These are phyloP conservation scores for Gracilaria gracilis DNA, from an alignment of 23 red algal species.

Conservation along the genomic window DNA sequence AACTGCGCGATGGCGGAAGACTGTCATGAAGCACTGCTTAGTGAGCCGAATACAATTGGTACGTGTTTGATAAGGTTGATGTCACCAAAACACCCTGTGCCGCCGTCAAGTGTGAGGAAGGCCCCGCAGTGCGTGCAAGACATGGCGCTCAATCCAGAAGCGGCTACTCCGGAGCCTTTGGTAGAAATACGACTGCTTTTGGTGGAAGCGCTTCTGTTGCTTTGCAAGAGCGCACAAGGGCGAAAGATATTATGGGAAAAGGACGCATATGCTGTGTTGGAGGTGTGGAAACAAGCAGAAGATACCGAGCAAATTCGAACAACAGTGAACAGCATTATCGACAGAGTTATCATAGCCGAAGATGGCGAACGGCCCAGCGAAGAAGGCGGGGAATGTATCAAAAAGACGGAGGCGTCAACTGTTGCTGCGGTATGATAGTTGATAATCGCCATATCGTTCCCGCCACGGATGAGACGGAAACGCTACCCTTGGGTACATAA, in stretches of 20 bases:
- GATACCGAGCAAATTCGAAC: slow-evolving; percentile 16
- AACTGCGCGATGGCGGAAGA: slow-evolving; percentile 72
- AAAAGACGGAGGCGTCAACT: neutral
- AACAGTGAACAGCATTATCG: slow-evolving; percentile 45
- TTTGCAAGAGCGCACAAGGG: slow-evolving; percentile 54
- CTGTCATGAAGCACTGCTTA: slow-evolving; percentile 42
- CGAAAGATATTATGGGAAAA: slow-evolving; percentile 39
- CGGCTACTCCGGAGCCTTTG: slow-evolving; percentile 22
- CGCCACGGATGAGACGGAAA: neutral
- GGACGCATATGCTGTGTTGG: slow-evolving; percentile 45
- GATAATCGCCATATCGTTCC: neutral
- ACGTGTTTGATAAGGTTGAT: slow-evolving; percentile 50
- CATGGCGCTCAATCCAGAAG: neutral
- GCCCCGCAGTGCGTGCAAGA: neutral
- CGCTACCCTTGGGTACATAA: no score
- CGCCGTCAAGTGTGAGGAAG: neutral
- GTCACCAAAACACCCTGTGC: neutral
- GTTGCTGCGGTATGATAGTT: neutral
- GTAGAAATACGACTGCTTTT: slow-evolving; percentile 63
- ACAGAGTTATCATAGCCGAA: slow-evolving; percentile 34
- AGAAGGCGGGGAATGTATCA: neutral
- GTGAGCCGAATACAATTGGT: slow-evolving; percentile 26
- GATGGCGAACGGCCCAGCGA: neutral
- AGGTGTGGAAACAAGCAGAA: slow-evolving; percentile 43
- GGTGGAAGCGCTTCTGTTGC: slow-evolving; percentile 60